Evolutionary conservation across 139 green algal species (phyloP), one percentile per base, ranked within the genome.

Genomic region (Closterium sp.): DNA sequence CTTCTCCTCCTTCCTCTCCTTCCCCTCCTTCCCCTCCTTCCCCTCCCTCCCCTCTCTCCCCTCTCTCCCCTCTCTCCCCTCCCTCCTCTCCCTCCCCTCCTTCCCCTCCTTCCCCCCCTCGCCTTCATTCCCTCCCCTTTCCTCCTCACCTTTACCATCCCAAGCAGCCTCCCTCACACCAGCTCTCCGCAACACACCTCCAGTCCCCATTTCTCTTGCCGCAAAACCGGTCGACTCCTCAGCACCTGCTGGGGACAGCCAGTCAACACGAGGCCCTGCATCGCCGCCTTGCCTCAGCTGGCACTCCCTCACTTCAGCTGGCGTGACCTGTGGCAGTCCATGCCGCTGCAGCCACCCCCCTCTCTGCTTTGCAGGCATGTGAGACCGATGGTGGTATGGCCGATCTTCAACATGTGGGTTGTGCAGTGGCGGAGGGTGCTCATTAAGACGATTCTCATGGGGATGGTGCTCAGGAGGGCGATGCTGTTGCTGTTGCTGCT

Each of bases 401-500:
- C 19, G 62, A 22, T 79, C 17, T 9, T 50, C 7, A 50, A 9
- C 38, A 50, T 50, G 38, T 50, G 38, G 38, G 13, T 50, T 50
- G 38, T 50, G 38, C 38, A 50, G 38, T 50, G 38, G 38, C 38
- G 38, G 38, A 50, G 38, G 38, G 38, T 50, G 38, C 38, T 50
- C 38, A 13, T 50, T 50, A 13, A 13, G 38, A 50, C 38, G 38
- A 13, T 50, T 50, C 6, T 50, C 38, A 50, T 50, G 38, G 38
- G 38, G 38, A 79, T 24, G 62, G 62, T 79, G 62, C 86, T 70
- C 19, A 34, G 17, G 86, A 34, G 31, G 86, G 11, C 31, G 86
- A 34, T 89, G 19, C 86, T 89, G 86, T 1, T 88, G 86, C 4
- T 88, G 13, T 7, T 90, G 88, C 2, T 91, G 88, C 88, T 91